phyloP scores from a whole-genome alignment of 768 basidiomycete genomes.

The Tubosaeta brunneosetosa region DNA sequence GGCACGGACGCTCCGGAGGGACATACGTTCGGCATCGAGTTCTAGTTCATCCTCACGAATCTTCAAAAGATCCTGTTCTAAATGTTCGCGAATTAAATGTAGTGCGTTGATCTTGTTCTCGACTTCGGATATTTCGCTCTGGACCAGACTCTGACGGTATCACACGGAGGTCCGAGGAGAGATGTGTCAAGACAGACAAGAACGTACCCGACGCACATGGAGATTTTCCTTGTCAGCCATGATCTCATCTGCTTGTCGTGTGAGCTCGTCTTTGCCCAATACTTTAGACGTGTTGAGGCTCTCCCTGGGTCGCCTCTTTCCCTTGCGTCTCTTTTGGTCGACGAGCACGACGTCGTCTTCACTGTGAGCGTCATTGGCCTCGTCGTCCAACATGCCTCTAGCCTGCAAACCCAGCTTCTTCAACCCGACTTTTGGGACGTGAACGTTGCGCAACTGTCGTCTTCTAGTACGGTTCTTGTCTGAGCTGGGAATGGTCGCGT shows the following conservation, averaged over 20 bases:
- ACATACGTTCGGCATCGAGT: conserved; percentile 91
- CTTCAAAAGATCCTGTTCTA: conserved; percentile 79
- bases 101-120: conserved; percentile 84
- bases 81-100: conserved; percentile 70
- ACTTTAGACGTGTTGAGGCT: conserved; percentile 65
- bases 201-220: conserved; percentile 71
- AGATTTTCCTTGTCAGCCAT: conserved; percentile 88
- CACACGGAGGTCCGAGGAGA: conserved; percentile 4
- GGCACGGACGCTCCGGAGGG: background rate
- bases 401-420: conserved; percentile 77
- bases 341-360: conserved; percentile 76
- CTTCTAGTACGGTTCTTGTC: conserved; percentile 72
- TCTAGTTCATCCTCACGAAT: conserved; percentile 95
- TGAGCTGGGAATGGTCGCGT: conserved; percentile 90
- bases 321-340: conserved; percentile 29
- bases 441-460: conserved; percentile 75
- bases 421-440: conserved; percentile 69
- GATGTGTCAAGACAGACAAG: conserved; percentile 3
- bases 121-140: conserved; percentile 85
- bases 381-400: conserved; percentile 56
- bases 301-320: conserved; percentile 51
- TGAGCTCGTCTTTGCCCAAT: conserved; percentile 80
- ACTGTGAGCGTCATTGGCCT: conserved; percentile 56
- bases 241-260: conserved; percentile 82
- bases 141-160: conserved; percentile 64